Percentiles rank a stretch among this genome's conserved stretches.
These are phyloP conservation scores for Malus domestica DNA, from an alignment of 306 rosid species.

Conservation along the genomic window DNA sequence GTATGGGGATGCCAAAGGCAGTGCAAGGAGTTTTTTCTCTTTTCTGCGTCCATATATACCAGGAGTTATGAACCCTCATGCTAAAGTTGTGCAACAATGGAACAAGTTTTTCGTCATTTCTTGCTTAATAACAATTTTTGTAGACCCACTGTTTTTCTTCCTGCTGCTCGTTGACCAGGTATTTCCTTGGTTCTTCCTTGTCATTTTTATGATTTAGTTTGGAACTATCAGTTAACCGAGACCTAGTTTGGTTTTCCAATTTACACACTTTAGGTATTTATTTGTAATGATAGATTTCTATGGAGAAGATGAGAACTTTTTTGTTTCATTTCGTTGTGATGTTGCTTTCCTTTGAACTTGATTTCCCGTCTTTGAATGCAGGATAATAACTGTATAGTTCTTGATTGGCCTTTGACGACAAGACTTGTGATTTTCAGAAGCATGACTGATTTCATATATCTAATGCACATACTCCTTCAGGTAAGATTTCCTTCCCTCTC, in stretches of 20 bases:
- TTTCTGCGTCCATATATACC: constrained; percentile 47
- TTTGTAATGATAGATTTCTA: not conserved
- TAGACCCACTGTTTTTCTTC: constrained; percentile 81
- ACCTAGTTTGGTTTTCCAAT: not conserved
- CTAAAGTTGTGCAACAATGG: constrained; percentile 68
- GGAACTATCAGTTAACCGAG: not conserved
- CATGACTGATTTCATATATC: constrained; percentile 59
- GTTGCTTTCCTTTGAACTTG: not conserved
- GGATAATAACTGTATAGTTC: constrained; percentile 40
- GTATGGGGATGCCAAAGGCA: constrained; percentile 81
- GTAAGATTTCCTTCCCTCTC: constrained; percentile 28
- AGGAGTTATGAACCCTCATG: constrained; percentile 80
- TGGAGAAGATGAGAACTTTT: not conserved
- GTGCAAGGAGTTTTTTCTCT: constrained; percentile 42
- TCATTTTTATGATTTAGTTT: not conserved
- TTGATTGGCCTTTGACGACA: constrained; percentile 34
- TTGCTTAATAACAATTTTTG: constrained; percentile 61
- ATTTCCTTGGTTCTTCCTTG: constrained; percentile 11
- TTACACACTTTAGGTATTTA: not conserved
- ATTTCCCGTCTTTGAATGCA: constrained; percentile 25
- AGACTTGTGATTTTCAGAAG: constrained; percentile 58
- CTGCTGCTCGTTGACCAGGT: constrained; percentile 45
- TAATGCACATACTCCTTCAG: constrained; percentile 77
- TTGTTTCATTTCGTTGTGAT: not conserved
- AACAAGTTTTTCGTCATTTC: constrained; percentile 57